A percentile compares a stretch with the other conserved stretches of the same genome.
These are phyloP conservation scores for Termitomyces sp. DNA, from an alignment of 768 basidiomycete genomes.

Conservation along the genomic window DNA sequence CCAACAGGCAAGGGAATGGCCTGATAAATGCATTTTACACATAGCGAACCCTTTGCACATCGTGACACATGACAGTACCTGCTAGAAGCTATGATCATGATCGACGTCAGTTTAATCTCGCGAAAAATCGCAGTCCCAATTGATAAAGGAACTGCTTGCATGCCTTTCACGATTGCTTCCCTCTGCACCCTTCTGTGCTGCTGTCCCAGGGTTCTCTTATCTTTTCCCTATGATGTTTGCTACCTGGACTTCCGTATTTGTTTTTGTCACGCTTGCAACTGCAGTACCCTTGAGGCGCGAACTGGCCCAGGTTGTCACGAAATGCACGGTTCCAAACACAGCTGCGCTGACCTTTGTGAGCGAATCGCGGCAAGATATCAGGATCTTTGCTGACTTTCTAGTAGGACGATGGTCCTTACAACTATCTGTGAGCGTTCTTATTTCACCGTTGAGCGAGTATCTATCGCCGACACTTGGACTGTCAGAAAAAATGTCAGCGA, in stretches of 20 bases:
- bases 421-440: slow-evolving; percentile 24
- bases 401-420: slow-evolving; percentile 39
- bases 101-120: background rate
- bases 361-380: background rate
- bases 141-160: background rate
- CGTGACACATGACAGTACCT: no score
- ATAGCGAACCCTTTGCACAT: no score
- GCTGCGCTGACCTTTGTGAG: slow-evolving; percentile 36
- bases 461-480: background rate
- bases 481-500: slow-evolving; percentile 28
- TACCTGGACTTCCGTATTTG: slow-evolving; percentile 8
- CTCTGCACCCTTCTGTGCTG: background rate
- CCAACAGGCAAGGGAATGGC: no score
- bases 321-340: slow-evolving; percentile 30
- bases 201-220: background rate
- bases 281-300: slow-evolving; percentile 18
- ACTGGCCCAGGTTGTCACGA: slow-evolving; percentile 25
- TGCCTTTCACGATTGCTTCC: background rate
- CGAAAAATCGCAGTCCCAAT: background rate
- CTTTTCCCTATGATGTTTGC: slow-evolving; percentile 12
- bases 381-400: background rate
- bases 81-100: background rate
- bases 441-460: no score
- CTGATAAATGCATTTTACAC: no score
- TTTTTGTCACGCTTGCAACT: slow-evolving; percentile 11